A percentile compares a stretch with the other conserved stretches of the same genome.
Conservation (phyloP, 495 filamentous ascomycete species). For the Tetracladium setigerum region DNA sequence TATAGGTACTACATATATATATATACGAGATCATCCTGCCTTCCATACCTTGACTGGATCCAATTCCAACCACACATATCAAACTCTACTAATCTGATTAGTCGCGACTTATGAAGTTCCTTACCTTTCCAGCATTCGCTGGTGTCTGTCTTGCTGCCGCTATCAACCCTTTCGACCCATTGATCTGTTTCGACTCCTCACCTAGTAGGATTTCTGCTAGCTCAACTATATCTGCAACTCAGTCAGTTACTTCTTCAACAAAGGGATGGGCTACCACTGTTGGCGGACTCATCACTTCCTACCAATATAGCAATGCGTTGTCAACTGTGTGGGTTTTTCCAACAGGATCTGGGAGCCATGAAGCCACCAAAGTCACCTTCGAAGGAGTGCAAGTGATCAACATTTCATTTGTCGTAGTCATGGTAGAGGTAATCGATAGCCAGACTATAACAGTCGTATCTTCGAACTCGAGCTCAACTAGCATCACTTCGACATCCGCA, state of each 20-base stretch:
- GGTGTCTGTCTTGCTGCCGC: slow-evolving; percentile 9
- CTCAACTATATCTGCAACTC: neutral
- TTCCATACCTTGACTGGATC: no score
- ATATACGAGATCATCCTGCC: no score
- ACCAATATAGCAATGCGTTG: slow-evolving; percentile 1
- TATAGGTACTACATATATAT: no score
- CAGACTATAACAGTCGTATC: neutral
- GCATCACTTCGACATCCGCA: slow-evolving; percentile 1
- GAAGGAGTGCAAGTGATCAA: slow-evolving; percentile 3
- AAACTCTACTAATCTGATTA: neutral
- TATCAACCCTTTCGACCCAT: slow-evolving; percentile 5
- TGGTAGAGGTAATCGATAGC: slow-evolving; percentile 8
- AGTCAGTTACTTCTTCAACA: no score
- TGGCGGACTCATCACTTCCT: slow-evolving; percentile 4
- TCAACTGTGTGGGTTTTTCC: slow-evolving; percentile 13
- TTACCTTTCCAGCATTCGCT: slow-evolving; percentile 4
- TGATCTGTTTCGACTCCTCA: slow-evolving; percentile 3
- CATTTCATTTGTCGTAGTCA: slow-evolving; percentile 8
- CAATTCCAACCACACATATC: no score
- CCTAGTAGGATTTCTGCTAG: neutral
- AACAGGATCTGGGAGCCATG: slow-evolving; percentile 1
- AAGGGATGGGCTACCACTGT: neutral
- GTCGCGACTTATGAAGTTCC: slow-evolving; percentile 13
- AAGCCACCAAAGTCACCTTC: slow-evolving; percentile 8
- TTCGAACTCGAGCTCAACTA: no score